Evolutionary conservation across 768 basidiomycete genomes (phyloP), one percentile per base, ranked within the genome.

Genomic region (Boletus barrowsii): DNA sequence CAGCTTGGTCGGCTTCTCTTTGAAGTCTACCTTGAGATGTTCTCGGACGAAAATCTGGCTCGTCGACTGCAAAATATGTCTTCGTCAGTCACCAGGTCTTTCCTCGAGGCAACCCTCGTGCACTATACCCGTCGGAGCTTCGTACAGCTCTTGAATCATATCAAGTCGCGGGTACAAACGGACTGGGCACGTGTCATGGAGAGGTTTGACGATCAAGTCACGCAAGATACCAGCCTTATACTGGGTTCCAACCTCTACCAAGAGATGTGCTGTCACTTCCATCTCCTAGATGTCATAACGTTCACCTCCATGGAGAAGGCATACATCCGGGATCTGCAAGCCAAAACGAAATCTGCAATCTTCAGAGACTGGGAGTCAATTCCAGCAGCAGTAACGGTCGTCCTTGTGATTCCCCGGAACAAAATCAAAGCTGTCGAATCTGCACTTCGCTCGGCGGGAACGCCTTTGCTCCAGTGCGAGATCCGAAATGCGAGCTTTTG

Each of bases 111-210:
- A 11, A 61, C 53, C 30, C 54, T 71, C 30, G 26, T 75, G 20
- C 79, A 79, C 55, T 83, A 85, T 57, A 73, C 66, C 10, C 75
- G 84, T 13, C 69, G 69, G 36, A 77, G 74, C 32, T 83, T 84
- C 48, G 80, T 70, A 1, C 57, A 71, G 3, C 65, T 86, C 40
- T 64, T 86, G 15, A 60, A 61, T 15, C 59, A 75, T 13, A 68
- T 82, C 33, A 76, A 74, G 54, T 65, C 64, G 20, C 66, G 71
- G 37, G 63, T 76, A 8, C 53, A 56, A 22, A 59, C 68, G 3
- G 66, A 77, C 42, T 86, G 85, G 85, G 47, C 26, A 0, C 53
- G 65, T 22, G 66, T 72, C 10, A 75, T 86, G 72, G 57, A 61
- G 10, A 46, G 54, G 47, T 36, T 73, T 75, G 53, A 54, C 72